phyloP scores from a whole-genome alignment of 2,329 filamentous ascomycete genomes.

The Trichoderma guizhouense region DNA sequence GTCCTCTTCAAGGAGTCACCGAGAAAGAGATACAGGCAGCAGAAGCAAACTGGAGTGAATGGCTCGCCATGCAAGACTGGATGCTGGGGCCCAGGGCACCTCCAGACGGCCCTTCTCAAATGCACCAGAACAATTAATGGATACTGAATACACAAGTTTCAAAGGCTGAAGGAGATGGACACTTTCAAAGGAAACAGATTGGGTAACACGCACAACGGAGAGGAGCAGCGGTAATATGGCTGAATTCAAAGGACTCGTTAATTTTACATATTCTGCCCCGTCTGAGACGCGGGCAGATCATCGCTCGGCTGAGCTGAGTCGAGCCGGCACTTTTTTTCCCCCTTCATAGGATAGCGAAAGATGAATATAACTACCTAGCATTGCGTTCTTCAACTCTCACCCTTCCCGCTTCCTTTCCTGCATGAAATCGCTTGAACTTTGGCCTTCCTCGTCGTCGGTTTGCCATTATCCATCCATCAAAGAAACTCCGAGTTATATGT shows the following conservation, averaged over 20 bases:
- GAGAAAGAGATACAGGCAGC: conserved; percentile 79
- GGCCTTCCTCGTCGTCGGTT: no score
- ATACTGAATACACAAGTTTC: neutral
- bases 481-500: conserved; percentile 5
- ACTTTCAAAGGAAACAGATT: neutral
- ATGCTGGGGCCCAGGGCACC: conserved; percentile 85
- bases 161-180: neutral
- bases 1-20: conserved; percentile 71
- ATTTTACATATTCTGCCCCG: neutral
- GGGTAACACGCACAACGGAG: neutral
- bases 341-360: neutral
- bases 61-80: conserved; percentile 97
- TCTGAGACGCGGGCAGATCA: neutral
- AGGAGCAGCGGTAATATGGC: neutral
- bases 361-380: conserved; percentile 8
- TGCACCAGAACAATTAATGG: conserved; percentile 30
- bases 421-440: neutral
- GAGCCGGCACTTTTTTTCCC: neutral
- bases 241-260: neutral
- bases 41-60: conserved; percentile 86
- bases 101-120: conserved; percentile 28
- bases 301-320: neutral
- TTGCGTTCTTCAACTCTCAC: neutral
- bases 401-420: neutral
- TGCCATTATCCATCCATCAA: neutral